phyloP scores from a whole-genome alignment of 192 early-diverging fungal genomes.

The Coemansia sp. region DNA sequence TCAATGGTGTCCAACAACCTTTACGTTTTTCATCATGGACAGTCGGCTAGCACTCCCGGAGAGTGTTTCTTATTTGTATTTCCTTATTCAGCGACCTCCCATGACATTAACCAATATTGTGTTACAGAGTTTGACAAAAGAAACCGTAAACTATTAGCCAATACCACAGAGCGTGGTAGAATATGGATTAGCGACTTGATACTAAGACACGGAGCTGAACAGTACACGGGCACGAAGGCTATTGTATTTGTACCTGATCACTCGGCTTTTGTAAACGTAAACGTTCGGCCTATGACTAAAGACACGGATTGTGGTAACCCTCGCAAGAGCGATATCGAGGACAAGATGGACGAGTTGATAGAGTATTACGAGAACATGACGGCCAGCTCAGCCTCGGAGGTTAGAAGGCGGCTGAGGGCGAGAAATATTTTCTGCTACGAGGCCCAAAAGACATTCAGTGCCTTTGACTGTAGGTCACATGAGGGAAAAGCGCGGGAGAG shows the following conservation, averaged over 20 bases:
- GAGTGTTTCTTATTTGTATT: slow-evolving; percentile 1
- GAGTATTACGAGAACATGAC: background rate
- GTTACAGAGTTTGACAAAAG: background rate
- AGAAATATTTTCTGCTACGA: slow-evolving; percentile 3
- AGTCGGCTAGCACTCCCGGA: background rate
- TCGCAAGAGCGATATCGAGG: background rate
- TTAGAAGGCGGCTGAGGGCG: background rate
- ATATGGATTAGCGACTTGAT: background rate
- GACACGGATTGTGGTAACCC: background rate
- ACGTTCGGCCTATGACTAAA: background rate
- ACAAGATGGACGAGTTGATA: background rate
- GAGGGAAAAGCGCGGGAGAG: background rate
- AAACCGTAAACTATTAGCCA: background rate
- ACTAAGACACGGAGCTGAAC: background rate
- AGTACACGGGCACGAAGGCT: background rate
- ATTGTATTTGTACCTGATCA: background rate
- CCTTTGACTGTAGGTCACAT: background rate
- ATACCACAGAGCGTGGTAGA: background rate
- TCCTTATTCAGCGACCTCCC: background rate
- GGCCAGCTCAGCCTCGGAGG: background rate
- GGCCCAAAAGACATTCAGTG: background rate
- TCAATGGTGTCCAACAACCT: background rate
- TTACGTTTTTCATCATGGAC: background rate
- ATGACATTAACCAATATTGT: background rate
- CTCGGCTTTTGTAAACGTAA: background rate